Conservation (phyloP, 1,284 basidiomycete species). For the Pascua guehoae region DNA sequence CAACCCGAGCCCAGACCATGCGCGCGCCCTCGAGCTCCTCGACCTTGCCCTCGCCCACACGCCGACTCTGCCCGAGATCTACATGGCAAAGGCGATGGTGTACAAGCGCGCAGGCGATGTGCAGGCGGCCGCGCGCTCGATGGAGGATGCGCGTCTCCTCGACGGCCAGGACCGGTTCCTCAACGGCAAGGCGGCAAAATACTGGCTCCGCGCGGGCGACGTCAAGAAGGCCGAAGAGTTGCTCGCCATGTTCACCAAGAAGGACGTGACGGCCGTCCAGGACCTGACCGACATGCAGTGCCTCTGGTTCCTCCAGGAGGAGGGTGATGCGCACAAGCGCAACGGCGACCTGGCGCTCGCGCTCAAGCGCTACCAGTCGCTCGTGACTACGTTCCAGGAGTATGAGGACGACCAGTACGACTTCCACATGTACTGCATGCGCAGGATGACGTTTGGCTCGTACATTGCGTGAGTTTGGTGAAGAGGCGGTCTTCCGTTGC, state of each 20-base stretch:
- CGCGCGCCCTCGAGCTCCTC: conserved; percentile 65
- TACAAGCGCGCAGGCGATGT: conserved; percentile 84
- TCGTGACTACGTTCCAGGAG: conserved; percentile 73
- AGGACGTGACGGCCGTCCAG: conserved; percentile 66
- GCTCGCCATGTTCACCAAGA: conserved; percentile 85
- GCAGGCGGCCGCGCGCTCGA: conserved; percentile 66
- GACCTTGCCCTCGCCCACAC: conserved; percentile 72
- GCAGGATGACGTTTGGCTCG: conserved; percentile 80
- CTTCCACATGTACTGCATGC: conserved; percentile 92
- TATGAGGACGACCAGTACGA: conserved; percentile 97
- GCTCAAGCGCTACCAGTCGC: conserved; percentile 77
- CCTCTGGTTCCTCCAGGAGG: conserved; percentile 78
- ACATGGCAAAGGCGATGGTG: conserved; percentile 76
- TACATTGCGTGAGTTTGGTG: conserved; percentile 67
- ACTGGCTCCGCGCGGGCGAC: conserved; percentile 75
- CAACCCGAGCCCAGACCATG: conserved; percentile 51
- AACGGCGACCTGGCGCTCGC: conserved; percentile 71
- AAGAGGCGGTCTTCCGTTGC: too few relatives aligned
- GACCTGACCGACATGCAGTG: conserved; percentile 98
- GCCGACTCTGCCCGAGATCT: conserved; percentile 88
- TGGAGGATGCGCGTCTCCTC: conserved; percentile 78
- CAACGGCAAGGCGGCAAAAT: conserved; percentile 92
- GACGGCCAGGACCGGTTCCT: conserved; percentile 96
- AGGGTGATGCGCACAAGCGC: conserved; percentile 68
- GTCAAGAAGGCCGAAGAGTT: conserved; percentile 68